A percentile compares a stretch with the other conserved stretches of the same genome.
These are phyloP conservation scores for Vanrija pseudolonga DNA, from an alignment of 1,284 basidiomycete genomes.

Conservation along the genomic window DNA sequence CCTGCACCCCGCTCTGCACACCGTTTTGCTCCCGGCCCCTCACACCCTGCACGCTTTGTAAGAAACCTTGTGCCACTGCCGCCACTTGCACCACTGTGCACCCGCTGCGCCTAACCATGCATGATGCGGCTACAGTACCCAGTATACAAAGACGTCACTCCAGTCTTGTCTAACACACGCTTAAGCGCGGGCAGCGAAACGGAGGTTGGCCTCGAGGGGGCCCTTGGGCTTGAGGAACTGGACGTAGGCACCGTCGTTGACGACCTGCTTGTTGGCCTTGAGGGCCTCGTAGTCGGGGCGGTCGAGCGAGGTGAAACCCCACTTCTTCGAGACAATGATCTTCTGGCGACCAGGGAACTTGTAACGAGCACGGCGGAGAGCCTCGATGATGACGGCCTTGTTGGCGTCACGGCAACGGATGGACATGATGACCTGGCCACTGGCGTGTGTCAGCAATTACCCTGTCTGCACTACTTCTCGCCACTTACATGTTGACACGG, in stretches of 20 bases:
- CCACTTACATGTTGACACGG: constrained; percentile 48
- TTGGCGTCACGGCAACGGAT: constrained; percentile 90
- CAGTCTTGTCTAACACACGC: constrained; percentile 5
- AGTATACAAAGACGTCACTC: not conserved
- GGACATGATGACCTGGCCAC: constrained; percentile 94
- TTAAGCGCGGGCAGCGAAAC: constrained; percentile 70
- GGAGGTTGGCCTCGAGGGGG: constrained; percentile 76
- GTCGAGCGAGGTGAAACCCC: constrained; percentile 96
- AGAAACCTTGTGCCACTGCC: too few relatives aligned
- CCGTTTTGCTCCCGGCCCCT: too few relatives aligned
- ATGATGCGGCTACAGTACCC: constrained; percentile 18
- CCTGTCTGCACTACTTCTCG: too few relatives aligned
- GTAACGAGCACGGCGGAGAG: constrained; percentile 94
- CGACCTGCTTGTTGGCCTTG: constrained; percentile 81
- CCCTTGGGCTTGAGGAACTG: constrained; percentile 89
- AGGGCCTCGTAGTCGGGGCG: constrained; percentile 84
- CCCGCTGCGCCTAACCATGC: constrained; percentile 10
- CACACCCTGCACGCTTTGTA: too few relatives aligned
- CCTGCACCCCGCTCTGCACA: too few relatives aligned
- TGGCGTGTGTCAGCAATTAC: constrained; percentile 41
- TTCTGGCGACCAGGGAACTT: constrained; percentile 99
- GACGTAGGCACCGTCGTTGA: constrained; percentile 59
- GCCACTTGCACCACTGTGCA: too few relatives aligned
- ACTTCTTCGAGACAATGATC: constrained; percentile 96
- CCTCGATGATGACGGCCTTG: constrained; percentile 88